Conservation (phyloP, 2,329 filamentous ascomycete species). For the Pseudocercospora vitis region DNA sequence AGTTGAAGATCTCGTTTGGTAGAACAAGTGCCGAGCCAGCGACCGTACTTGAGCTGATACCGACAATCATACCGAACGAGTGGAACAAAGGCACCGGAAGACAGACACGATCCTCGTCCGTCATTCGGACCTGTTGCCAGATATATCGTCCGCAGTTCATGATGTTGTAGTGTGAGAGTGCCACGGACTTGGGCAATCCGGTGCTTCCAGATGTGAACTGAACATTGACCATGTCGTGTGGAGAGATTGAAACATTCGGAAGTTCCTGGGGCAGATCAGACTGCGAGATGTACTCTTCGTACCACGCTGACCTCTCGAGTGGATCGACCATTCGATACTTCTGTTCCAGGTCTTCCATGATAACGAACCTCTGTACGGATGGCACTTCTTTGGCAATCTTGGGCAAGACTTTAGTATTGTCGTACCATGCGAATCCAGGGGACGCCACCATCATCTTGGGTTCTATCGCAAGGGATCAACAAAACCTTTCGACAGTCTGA, state of each 20-base stretch:
- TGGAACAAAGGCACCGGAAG: slow-evolving; percentile 84
- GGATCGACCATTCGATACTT: slow-evolving; percentile 26
- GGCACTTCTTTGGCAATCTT: slow-evolving; percentile 44
- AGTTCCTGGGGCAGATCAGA: slow-evolving; percentile 24
- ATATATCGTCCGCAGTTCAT: slow-evolving; percentile 34
- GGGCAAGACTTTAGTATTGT: slow-evolving; percentile 59
- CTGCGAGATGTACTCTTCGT: slow-evolving; percentile 30
- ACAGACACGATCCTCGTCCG: slow-evolving; percentile 66
- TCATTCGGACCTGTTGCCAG: slow-evolving; percentile 33
- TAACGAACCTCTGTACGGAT: slow-evolving; percentile 54
- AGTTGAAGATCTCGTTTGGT: slow-evolving; percentile 66
- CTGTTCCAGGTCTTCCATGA: slow-evolving; percentile 42
- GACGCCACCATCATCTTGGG: slow-evolving; percentile 70
- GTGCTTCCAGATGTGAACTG: slow-evolving; percentile 69
- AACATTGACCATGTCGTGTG: slow-evolving; percentile 35
- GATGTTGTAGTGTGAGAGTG: slow-evolving; percentile 51
- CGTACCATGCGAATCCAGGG: slow-evolving; percentile 60
- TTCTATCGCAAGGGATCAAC: slow-evolving; percentile 43
- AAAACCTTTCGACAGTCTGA: neutral
- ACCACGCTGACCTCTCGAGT: slow-evolving; percentile 24
- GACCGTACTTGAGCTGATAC: slow-evolving; percentile 30
- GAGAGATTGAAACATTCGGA: slow-evolving; percentile 29
- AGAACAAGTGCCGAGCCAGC: slow-evolving; percentile 71
- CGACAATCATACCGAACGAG: slow-evolving; percentile 74
- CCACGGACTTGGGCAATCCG: slow-evolving; percentile 70